Evolutionary conservation across 352 stramenopile genomes (phyloP).

Genomic region (Pythium guiyangense): DNA sequence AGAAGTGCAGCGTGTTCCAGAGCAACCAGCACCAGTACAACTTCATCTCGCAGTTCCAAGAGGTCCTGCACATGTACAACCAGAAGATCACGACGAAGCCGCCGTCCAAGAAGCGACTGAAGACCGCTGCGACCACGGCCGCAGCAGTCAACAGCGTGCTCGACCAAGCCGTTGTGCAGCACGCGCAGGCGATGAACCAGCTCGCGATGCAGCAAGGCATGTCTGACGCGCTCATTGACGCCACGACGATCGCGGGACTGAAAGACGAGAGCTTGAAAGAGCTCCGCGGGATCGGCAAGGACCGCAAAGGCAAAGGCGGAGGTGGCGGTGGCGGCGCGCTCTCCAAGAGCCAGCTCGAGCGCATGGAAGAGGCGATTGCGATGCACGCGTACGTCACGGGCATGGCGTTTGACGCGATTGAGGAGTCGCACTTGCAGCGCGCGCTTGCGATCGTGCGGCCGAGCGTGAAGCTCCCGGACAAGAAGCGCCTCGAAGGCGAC

Average conservation of each 20-base stretch:
- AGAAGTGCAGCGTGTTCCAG: constrained; percentile 77
- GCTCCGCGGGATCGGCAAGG: constrained; percentile 17
- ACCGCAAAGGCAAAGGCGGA: constrained; percentile 37
- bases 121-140: constrained; percentile 16
- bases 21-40: constrained; percentile 77
- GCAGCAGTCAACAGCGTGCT: constrained; percentile 22
- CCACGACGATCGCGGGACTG: constrained; percentile 31
- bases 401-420: constrained; percentile 71
- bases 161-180: constrained; percentile 51
- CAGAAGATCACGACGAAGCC: constrained; percentile 75
- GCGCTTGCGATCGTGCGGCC: constrained; percentile 52
- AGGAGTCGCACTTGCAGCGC: constrained; percentile 66
- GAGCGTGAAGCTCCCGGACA: constrained; percentile 60
- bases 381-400: constrained; percentile 82
- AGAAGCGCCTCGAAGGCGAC: constrained; percentile 62
- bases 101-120: constrained; percentile 59
- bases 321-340: constrained; percentile 23
- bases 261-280: constrained; percentile 51
- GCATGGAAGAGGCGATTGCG: constrained; percentile 69
- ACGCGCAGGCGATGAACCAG: constrained; percentile 65
- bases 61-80: constrained; percentile 79
- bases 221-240: constrained; percentile 62
- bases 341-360: constrained; percentile 61
- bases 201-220: constrained; percentile 74
- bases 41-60: constrained; percentile 76